Conservation (phyloP, 192 early-diverging fungal genomes). For the Coemansia sp. region DNA sequence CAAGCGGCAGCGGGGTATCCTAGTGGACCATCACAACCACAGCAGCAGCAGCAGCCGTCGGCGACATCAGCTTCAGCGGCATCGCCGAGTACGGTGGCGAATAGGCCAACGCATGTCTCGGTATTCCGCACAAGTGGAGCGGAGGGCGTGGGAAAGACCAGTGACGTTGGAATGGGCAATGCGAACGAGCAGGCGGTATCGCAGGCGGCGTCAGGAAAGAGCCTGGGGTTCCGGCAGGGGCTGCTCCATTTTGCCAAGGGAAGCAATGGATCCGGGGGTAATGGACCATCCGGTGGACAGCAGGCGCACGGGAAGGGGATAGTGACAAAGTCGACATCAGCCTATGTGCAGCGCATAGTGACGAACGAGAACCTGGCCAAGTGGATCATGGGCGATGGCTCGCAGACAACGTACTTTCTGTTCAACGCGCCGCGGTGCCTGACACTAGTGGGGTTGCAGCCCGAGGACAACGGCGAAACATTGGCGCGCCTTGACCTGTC, state of each 20-base stretch:
- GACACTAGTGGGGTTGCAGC: constrained; percentile 41
- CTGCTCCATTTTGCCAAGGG: constrained; percentile 14
- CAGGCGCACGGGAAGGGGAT: constrained; percentile 61
- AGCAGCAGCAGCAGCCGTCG: background rate
- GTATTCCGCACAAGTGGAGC: constrained; percentile 8
- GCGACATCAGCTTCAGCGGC: background rate
- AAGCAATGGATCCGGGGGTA: background rate
- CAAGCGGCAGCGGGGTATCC: background rate
- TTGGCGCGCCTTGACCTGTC: constrained; percentile 77
- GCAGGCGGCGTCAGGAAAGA: constrained; percentile 6
- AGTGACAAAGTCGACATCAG: constrained; percentile 73
- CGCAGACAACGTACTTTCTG: constrained; percentile 22
- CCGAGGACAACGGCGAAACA: constrained; percentile 56
- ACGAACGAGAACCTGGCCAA: constrained; percentile 68
- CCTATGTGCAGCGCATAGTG: constrained; percentile 68
- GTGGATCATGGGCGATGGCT: constrained; percentile 18
- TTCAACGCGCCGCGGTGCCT: constrained; percentile 40
- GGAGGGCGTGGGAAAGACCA: background rate
- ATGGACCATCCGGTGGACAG: background rate
- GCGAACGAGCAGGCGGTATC: constrained; percentile 11
- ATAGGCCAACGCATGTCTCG: constrained; percentile 36
- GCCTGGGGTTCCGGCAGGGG: constrained; percentile 29
- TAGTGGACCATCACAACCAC: background rate
- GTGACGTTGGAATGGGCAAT: background rate
- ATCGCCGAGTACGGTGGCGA: constrained; percentile 12